phyloP scores from a whole-genome alignment of 2,329 filamentous ascomycete species.

The Microdochium bolleyi region DNA sequence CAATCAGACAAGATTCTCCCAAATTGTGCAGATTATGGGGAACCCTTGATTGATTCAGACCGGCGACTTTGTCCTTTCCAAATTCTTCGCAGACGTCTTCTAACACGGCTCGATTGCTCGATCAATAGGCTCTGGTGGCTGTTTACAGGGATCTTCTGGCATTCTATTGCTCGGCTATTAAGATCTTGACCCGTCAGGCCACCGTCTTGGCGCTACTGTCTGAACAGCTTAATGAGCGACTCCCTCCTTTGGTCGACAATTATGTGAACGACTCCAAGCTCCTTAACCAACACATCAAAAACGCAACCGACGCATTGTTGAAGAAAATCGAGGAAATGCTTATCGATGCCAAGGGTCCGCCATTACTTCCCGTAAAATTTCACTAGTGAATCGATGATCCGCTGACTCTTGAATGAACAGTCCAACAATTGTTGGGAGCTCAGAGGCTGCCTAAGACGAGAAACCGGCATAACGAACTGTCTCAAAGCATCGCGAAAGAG shows the following conservation, averaged over 20 bases:
- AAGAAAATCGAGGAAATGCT: not conserved
- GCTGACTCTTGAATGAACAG: not conserved
- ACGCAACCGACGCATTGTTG: not conserved
- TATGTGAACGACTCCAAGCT: not conserved
- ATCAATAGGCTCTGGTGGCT: not conserved
- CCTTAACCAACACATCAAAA: not conserved
- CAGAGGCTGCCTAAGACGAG: not conserved
- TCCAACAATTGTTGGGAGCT: not conserved
- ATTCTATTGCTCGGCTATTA: not conserved
- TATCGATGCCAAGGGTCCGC: not conserved
- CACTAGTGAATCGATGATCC: not conserved
- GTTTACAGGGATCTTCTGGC: not conserved
- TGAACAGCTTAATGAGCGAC: not conserved
- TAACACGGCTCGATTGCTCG: not conserved
- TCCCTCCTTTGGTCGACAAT: not conserved
- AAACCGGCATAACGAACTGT: not conserved
- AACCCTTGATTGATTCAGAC: not conserved
- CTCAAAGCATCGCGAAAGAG: not conserved
- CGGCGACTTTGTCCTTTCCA: not conserved
- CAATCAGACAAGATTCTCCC: not conserved
- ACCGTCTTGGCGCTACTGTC: not conserved
- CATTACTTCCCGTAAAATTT: not conserved
- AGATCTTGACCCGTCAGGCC: not conserved
- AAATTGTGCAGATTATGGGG: not conserved
- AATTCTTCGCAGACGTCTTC: not conserved